Conservation (phyloP, 495 filamentous ascomycete genomes). For the Penicillium daleae region DNA sequence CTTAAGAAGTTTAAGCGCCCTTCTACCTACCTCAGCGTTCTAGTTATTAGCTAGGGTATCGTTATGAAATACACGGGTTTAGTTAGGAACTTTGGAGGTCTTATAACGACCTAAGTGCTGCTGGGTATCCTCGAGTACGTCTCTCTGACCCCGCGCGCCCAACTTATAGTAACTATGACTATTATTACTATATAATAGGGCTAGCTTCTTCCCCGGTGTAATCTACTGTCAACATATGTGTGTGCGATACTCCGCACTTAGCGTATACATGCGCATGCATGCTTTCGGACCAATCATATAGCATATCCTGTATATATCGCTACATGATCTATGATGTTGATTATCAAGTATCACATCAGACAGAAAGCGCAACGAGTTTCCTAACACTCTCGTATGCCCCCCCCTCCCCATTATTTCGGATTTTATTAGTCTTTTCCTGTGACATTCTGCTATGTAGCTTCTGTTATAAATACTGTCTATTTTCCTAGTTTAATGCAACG, state of each 20-base stretch:
- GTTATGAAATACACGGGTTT: constrained; percentile 45
- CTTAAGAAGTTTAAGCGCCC: constrained; percentile 44
- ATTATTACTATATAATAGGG: constrained; percentile 11
- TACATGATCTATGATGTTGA: too few relatives aligned
- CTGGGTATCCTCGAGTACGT: constrained; percentile 64
- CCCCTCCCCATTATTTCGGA: too few relatives aligned
- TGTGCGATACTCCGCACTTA: constrained; percentile 72
- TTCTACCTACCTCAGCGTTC: constrained; percentile 42
- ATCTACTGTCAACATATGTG: too few relatives aligned
- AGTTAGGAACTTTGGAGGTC: constrained; percentile 59
- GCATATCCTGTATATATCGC: too few relatives aligned
- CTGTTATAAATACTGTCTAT: too few relatives aligned
- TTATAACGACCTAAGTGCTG: constrained; percentile 61
- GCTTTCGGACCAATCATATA: too few relatives aligned
- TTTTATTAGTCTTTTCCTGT: too few relatives aligned
- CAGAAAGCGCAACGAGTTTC: too few relatives aligned
- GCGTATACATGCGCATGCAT: constrained; percentile 73
- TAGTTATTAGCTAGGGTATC: constrained; percentile 59
- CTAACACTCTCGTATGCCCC: too few relatives aligned
- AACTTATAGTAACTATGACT: neutral
- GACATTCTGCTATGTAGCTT: too few relatives aligned
- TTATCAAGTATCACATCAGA: too few relatives aligned
- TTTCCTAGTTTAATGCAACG: too few relatives aligned
- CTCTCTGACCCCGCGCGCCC: neutral
- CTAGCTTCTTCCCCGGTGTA: constrained; percentile 69